These are phyloP conservation scores for Globisporangium parvum DNA, from an alignment of 352 stramenopile genomes.

Conservation along the genomic window DNA sequence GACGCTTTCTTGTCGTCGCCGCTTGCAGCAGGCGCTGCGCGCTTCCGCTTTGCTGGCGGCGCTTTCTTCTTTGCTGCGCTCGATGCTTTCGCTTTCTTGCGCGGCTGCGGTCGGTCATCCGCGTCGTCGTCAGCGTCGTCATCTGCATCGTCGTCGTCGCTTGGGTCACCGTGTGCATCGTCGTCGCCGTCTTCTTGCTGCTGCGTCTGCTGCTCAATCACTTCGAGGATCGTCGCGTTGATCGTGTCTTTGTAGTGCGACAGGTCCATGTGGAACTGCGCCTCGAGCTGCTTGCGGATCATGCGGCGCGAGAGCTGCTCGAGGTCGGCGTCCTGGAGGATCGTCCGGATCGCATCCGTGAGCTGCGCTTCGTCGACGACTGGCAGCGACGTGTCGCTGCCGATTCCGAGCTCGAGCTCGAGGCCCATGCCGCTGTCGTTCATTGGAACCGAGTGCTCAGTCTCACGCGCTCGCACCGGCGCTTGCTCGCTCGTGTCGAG, in stretches of 20 bases:
- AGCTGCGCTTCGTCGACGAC: constrained; percentile 58
- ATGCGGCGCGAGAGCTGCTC: constrained; percentile 82
- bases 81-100: constrained; percentile 26
- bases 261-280: constrained; percentile 69
- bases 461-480: too few species aligned
- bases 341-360: constrained; percentile 61
- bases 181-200: constrained; percentile 48
- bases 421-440: constrained; percentile 49
- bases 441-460: constrained; percentile 16
- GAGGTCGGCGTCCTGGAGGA: constrained; percentile 76
- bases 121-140: constrained; percentile 37
- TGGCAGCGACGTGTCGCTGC: constrained; percentile 27
- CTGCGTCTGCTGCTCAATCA: constrained; percentile 77
- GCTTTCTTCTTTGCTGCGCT: constrained; percentile 47
- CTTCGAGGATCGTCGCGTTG: constrained; percentile 72
- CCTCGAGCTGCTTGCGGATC: constrained; percentile 84
- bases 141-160: constrained; percentile 27
- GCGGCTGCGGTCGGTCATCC: constrained; percentile 15
- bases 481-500: background rate
- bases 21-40: constrained; percentile 21
- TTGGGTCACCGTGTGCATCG: constrained; percentile 33
- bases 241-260: constrained; percentile 81
- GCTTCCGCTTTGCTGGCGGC: constrained; percentile 47
- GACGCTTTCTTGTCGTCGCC: constrained; percentile 23
- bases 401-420: constrained; percentile 48